Percentiles rank a stretch among this genome's conserved stretches.
Conservation (phyloP, 2,329 filamentous ascomycete species). For the Colletotrichum melonis region DNA sequence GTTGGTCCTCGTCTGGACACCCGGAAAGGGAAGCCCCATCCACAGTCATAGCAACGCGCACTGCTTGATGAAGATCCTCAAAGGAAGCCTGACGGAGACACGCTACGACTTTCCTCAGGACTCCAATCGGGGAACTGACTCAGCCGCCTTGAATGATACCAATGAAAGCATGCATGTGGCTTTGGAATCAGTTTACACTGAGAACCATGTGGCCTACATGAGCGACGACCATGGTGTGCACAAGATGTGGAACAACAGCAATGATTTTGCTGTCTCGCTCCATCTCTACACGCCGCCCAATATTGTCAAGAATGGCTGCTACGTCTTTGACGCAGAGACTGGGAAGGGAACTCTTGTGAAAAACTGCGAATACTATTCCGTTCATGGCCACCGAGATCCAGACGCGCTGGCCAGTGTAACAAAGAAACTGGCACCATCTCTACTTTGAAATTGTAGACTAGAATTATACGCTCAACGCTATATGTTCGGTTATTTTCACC, state of each 20-base stretch:
- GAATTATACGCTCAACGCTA: background rate
- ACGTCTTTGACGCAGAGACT: background rate
- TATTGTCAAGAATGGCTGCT: background rate
- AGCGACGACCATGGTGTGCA: slow-evolving; percentile 89
- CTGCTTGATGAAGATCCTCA: slow-evolving; percentile 90
- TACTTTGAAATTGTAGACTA: background rate
- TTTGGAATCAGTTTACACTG: slow-evolving; percentile 73
- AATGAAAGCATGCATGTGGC: slow-evolving; percentile 40
- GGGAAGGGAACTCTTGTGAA: background rate
- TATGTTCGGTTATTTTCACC: too few species aligned
- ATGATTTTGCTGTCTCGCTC: slow-evolving; percentile 82
- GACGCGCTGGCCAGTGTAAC: too few species aligned
- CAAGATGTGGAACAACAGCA: slow-evolving; percentile 79
- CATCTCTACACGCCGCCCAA: slow-evolving; percentile 55
- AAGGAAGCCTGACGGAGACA: slow-evolving; percentile 83
- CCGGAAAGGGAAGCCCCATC: slow-evolving; percentile 83
- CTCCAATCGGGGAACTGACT: slow-evolving; percentile 51
- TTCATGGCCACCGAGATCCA: background rate
- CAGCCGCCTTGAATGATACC: too few species aligned
- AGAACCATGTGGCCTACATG: slow-evolving; percentile 89
- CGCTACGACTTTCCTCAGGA: slow-evolving; percentile 77
- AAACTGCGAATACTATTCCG: background rate
- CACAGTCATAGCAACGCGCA: slow-evolving; percentile 91
- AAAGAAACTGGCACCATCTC: background rate
- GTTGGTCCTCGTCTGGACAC: slow-evolving; percentile 90